A percentile compares a stretch with the other conserved stretches of the same genome.
These are phyloP conservation scores for Geosmithia putterillii DNA, from an alignment of 2,329 filamentous ascomycete genomes.

Conservation along the genomic window DNA sequence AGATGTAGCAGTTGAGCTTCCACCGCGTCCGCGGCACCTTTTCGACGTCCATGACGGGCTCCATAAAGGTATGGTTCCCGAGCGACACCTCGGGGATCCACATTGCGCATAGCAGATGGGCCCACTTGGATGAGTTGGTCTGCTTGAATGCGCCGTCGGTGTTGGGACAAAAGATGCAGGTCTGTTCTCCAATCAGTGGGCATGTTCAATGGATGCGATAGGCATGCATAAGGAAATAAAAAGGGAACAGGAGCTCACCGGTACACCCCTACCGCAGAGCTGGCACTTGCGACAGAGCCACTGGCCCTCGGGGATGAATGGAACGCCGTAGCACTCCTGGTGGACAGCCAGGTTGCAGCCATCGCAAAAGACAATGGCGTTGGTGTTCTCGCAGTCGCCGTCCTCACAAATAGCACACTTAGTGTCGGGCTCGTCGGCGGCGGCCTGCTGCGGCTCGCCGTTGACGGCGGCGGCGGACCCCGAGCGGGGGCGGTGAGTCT, in stretches of 20 bases:
- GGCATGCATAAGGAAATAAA: not conserved
- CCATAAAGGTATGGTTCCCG: slow-evolving; percentile 95
- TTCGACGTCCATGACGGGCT: slow-evolving; percentile 94
- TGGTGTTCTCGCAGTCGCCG: slow-evolving; percentile 98
- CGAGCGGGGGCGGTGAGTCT: slow-evolving; percentile 84
- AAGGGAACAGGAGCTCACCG: slow-evolving; percentile 36
- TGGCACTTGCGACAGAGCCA: slow-evolving; percentile 98
- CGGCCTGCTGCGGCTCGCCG: slow-evolving; percentile 58
- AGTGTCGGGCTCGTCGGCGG: slow-evolving; percentile 85
- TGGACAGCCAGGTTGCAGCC: slow-evolving; percentile 96
- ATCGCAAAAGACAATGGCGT: slow-evolving; percentile 97
- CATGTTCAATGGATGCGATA: not conserved
- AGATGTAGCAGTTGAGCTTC: slow-evolving; percentile 93
- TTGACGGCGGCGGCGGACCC: slow-evolving; percentile 93
- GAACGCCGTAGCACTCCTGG: slow-evolving; percentile 97
- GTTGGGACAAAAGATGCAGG: slow-evolving; percentile 97
- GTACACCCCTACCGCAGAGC: slow-evolving; percentile 81
- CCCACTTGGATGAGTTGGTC: slow-evolving; percentile 92
- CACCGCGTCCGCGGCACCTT: slow-evolving; percentile 92
- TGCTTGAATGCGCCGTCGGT: slow-evolving; percentile 98
- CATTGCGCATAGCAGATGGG: slow-evolving; percentile 89
- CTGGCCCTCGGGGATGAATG: slow-evolving; percentile 96
- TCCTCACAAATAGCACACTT: slow-evolving; percentile 98
- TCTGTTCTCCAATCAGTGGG: slow-evolving; percentile 39
- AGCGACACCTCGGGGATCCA: slow-evolving; percentile 98